A percentile compares a stretch with the other conserved stretches of the same genome.
These are phyloP conservation scores for Corinectria fuckeliana DNA, from an alignment of 2,329 filamentous ascomycete genomes.

Conservation along the genomic window DNA sequence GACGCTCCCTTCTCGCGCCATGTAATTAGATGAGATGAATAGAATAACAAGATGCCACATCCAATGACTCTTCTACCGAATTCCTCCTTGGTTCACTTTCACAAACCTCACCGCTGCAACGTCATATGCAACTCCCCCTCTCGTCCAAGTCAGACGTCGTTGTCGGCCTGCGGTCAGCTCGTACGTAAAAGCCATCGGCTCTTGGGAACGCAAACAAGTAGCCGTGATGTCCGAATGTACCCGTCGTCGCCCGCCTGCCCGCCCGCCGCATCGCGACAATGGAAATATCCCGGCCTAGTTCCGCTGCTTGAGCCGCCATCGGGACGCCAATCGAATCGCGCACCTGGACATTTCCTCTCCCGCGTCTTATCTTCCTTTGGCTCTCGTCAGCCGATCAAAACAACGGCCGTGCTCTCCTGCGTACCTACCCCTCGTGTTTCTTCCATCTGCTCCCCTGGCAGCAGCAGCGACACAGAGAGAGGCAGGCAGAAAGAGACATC, in stretches of 20 bases:
- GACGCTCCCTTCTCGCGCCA: background rate
- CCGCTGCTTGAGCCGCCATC: background rate
- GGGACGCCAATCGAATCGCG: background rate
- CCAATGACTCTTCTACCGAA: too few species aligned
- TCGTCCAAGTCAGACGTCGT: background rate
- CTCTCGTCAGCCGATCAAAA: too few species aligned
- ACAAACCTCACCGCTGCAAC: background rate
- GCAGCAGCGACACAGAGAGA: conserved; percentile 1
- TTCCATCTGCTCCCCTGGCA: background rate
- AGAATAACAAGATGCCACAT: too few species aligned
- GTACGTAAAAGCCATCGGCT: background rate
- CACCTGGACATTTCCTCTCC: background rate
- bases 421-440: background rate
- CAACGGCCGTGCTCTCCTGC: too few species aligned
- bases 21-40: background rate
- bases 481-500: too few species aligned
- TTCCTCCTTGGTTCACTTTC: too few species aligned
- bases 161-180: background rate
- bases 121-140: background rate
- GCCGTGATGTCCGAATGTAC: too few species aligned
- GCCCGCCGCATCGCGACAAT: background rate
- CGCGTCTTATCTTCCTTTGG: background rate
- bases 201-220: background rate
- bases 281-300: background rate
- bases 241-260: background rate